phyloP scores from a whole-genome alignment of 2,329 filamentous ascomycete genomes.

The Verticillium dahliae region DNA sequence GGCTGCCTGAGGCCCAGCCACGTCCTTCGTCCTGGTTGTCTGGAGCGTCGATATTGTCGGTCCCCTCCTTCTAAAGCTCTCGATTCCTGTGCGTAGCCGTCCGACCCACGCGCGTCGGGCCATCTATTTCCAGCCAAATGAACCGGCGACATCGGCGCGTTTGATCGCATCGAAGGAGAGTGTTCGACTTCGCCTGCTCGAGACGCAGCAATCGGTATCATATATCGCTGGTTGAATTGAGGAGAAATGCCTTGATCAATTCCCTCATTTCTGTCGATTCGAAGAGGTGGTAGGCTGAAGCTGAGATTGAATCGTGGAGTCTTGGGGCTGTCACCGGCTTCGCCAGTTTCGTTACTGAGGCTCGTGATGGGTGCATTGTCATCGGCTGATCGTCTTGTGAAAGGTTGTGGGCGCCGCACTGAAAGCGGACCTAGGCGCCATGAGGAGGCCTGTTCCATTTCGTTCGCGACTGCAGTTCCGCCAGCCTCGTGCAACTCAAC shows the following conservation, averaged over 20 bases:
- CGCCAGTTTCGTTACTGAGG: neutral
- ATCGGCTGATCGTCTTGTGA: neutral
- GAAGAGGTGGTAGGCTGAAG: neutral
- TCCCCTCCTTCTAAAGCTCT: neutral
- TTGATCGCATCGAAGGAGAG: neutral
- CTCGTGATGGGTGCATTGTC: neutral
- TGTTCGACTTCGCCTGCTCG: neutral
- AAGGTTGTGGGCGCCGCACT: neutral
- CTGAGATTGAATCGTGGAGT: constrained; percentile 33
- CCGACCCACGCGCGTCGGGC: neutral
- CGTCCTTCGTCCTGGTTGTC: neutral
- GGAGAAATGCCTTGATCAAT: neutral
- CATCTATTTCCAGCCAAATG: neutral
- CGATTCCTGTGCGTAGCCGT: neutral
- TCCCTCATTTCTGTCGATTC: neutral
- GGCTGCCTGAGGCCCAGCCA: neutral
- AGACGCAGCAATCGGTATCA: neutral
- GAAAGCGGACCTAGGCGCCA: neutral
- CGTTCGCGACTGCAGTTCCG: neutral
- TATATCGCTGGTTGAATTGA: neutral
- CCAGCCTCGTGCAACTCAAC: neutral
- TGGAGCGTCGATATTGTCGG: neutral
- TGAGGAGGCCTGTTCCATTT: neutral
- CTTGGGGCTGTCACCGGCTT: constrained; percentile 34
- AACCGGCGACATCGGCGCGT: neutral